Evolutionary conservation across 2,329 filamentous ascomycete genomes (phyloP), one percentile per base, ranked within the genome.

Genomic region (Fusarium sublunatum): DNA sequence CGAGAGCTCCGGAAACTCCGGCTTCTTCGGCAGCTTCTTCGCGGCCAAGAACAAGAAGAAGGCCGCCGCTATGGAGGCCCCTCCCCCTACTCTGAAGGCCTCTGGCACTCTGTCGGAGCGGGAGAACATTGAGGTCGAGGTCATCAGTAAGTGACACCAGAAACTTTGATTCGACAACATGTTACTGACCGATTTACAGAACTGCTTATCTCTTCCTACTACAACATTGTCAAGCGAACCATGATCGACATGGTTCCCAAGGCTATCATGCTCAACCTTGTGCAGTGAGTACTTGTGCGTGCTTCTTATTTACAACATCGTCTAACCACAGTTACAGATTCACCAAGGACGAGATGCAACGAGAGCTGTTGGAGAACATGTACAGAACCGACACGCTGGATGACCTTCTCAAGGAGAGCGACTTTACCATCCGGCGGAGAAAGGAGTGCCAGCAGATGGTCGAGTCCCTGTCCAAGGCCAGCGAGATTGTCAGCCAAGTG

Each of bases 161-260:
- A 35, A 11, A 13, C 26, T 6, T 19, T 41, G 11, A 7, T 7
- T 9, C 34, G 28, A 15, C 19, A 4, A n/a, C 6, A 12, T 11
- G 19, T 46, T 34, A 28, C 54, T 73, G 61, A 70, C 64, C 34
- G 5, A 28, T 40, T 9, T 4, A 31, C 73, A 95, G 91, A 99
- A 81, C 88, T 99, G 64, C 84, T 99, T 56, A 99, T 99, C 74
- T 91, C 88, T 53, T 97, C 93, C 1, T 99, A 99, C 83, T 99
- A 91, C 81, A 97, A 97, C 80, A 99, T 99, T 75, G 93, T 97
- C 67, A 92, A 93, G 82, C 86, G 95, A 69, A 99, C 96, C 60
- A 96, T 99, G 93, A 97, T 98, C 68, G 95, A 99, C 74, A 99
- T 99, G 95, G 95, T 99, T 6, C 95, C 95, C 69, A 99, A 99